Evolutionary conservation across 768 basidiomycete genomes (phyloP).

Genomic region (Podaxis mareebaensis): DNA sequence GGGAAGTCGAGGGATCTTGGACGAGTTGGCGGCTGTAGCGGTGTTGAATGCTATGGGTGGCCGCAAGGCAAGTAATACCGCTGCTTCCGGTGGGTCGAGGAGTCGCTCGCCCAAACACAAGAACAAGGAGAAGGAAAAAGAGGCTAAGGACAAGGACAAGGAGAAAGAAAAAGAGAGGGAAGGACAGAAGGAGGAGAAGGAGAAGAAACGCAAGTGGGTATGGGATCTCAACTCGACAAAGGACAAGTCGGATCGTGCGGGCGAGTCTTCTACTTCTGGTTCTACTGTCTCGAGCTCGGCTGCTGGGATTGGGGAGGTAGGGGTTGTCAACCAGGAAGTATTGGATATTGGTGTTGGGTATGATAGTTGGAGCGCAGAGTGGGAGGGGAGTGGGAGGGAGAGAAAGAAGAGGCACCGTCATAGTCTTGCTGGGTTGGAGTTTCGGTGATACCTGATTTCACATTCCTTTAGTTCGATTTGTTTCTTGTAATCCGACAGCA

Average conservation of each 20-base stretch:
- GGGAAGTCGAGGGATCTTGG: slow-evolving; percentile 13
- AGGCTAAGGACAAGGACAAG: background rate
- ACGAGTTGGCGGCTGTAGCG: slow-evolving; percentile 14
- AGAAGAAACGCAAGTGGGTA: slow-evolving; percentile 10
- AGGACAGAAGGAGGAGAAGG: background rate
- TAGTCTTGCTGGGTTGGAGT: slow-evolving; percentile 61
- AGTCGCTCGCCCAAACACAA: slow-evolving; percentile 3
- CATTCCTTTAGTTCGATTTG: background rate
- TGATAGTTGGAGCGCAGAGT: slow-evolving; percentile 3
- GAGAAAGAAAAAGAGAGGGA: background rate
- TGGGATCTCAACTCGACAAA: slow-evolving; percentile 8
- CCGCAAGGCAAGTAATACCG: background rate
- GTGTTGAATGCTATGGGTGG: background rate
- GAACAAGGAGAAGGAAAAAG: background rate
- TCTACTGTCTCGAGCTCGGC: background rate
- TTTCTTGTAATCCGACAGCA: slow-evolving; percentile 47
- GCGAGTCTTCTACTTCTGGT: slow-evolving; percentile 1
- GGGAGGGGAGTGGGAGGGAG: slow-evolving; percentile 1
- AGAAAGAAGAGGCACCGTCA: background rate
- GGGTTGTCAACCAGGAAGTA: background rate
- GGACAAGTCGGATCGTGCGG: slow-evolving; percentile 1
- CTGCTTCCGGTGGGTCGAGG: background rate
- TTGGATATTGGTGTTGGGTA: slow-evolving; percentile 8
- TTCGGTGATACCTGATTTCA: slow-evolving; percentile 62
- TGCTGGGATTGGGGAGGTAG: background rate